Conservation (phyloP, 768 basidiomycete genomes). For the Pisolithus orientalis region DNA sequence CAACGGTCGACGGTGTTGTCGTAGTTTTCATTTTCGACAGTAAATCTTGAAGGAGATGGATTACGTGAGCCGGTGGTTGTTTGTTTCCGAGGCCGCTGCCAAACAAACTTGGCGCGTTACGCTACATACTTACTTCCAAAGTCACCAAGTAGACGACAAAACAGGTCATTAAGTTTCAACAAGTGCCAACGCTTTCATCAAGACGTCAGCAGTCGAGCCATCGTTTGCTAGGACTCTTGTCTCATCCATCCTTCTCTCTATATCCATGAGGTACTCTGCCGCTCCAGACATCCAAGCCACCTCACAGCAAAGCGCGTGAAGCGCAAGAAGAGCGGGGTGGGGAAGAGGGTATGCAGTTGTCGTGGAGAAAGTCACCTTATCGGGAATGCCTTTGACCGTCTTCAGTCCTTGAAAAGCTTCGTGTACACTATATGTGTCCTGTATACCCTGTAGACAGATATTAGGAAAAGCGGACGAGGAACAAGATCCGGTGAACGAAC, state of each 20-base stretch:
- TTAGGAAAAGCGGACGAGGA: no score
- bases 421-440: no score
- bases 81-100: no score
- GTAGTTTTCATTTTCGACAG: constrained; percentile 29
- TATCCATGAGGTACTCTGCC: not conserved
- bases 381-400: not conserved
- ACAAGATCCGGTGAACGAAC: not conserved
- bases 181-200: not conserved
- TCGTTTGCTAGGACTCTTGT: constrained; percentile 1
- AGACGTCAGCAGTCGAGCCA: constrained; percentile 5
- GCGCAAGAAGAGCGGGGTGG: not conserved
- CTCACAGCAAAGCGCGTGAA: constrained; percentile 7
- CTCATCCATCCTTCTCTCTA: constrained; percentile 1
- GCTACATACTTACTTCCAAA: no score
- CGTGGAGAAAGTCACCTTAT: not conserved
- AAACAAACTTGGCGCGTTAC: no score
- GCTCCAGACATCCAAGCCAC: constrained; percentile 13
- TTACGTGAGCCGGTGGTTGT: constrained; percentile 7
- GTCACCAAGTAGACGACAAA: not conserved
- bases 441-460: not conserved
- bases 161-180: not conserved
- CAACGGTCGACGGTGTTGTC: constrained; percentile 44
- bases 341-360: not conserved
- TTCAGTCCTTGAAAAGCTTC: not conserved
- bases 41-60: not conserved